These are phyloP conservation scores for Xanthoconium stramineum DNA, from an alignment of 768 basidiomycete species.

Conservation along the genomic window DNA sequence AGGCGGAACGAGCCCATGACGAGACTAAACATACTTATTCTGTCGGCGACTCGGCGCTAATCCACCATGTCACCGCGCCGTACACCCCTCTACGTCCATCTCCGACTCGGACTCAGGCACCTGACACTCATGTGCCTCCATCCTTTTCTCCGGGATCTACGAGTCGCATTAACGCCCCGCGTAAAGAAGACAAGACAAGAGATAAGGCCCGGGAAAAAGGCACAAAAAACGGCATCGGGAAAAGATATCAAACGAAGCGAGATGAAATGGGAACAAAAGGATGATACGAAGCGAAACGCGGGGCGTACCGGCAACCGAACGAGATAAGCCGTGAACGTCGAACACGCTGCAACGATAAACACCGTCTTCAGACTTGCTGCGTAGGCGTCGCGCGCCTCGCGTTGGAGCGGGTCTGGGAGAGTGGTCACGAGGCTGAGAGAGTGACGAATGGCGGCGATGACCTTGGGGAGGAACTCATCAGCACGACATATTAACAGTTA, in stretches of 20 bases:
- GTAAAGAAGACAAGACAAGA: neutral
- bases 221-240: too few relatives aligned
- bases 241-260: too few relatives aligned
- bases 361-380: constrained; percentile 19
- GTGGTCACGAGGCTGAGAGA: constrained; percentile 14
- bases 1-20: too few relatives aligned
- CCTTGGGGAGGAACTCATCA: neutral
- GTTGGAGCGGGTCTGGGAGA: constrained; percentile 13
- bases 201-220: too few relatives aligned
- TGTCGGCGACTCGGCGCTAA: too few relatives aligned
- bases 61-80: neutral
- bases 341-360: constrained; percentile 19
- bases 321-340: constrained; percentile 10
- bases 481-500: neutral
- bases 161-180: neutral
- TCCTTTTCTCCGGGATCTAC: constrained; percentile 15
- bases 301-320: constrained; percentile 17
- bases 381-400: constrained; percentile 17
- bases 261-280: neutral
- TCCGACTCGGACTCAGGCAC: neutral
- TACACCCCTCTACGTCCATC: neutral
- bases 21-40: too few relatives aligned
- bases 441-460: constrained; percentile 19
- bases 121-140: neutral
- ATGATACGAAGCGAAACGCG: neutral